A percentile compares a stretch with the other conserved stretches of the same genome.
phyloP scores from a whole-genome alignment of 345 rosid genomes.

The Brassica juncea region DNA sequence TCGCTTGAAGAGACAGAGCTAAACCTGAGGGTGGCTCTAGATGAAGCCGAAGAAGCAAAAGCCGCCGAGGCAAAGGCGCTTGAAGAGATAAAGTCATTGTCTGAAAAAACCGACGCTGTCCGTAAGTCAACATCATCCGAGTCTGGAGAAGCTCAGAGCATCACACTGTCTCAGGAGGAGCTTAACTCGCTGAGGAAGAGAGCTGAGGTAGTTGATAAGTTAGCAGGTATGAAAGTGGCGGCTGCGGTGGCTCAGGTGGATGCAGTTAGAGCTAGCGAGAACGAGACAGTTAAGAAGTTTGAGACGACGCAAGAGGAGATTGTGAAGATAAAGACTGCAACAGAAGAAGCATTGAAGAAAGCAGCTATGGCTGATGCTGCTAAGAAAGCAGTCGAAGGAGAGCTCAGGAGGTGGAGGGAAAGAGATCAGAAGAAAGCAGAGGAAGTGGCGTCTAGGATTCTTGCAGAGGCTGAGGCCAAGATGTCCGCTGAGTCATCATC shows the following conservation, averaged over 20 bases:
- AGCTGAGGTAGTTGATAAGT: constrained; percentile 49
- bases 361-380: constrained; percentile 98
- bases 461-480: constrained; percentile 60
- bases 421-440: constrained; percentile 88
- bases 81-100: constrained; percentile 62
- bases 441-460: constrained; percentile 72
- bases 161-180: constrained; percentile 83
- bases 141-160: constrained; percentile 66
- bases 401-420: constrained; percentile 84
- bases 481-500: constrained; percentile 60
- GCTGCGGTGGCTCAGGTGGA: not conserved
- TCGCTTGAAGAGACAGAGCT: constrained; percentile 74
- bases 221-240: not conserved
- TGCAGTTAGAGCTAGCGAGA: constrained; percentile 69
- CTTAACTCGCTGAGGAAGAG: constrained; percentile 70
- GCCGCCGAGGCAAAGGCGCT: constrained; percentile 72
- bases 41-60: constrained; percentile 91
- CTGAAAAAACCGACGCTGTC: constrained; percentile 72
- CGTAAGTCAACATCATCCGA: constrained; percentile 79
- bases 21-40: constrained; percentile 65
- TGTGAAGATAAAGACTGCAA: constrained; percentile 67
- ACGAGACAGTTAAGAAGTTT: constrained; percentile 73
- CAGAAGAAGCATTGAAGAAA: constrained; percentile 68
- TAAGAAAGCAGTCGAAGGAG: constrained; percentile 89
- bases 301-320: constrained; percentile 75